phyloP scores from a whole-genome alignment of 768 basidiomycete genomes.

The Termitomyces sp. region DNA sequence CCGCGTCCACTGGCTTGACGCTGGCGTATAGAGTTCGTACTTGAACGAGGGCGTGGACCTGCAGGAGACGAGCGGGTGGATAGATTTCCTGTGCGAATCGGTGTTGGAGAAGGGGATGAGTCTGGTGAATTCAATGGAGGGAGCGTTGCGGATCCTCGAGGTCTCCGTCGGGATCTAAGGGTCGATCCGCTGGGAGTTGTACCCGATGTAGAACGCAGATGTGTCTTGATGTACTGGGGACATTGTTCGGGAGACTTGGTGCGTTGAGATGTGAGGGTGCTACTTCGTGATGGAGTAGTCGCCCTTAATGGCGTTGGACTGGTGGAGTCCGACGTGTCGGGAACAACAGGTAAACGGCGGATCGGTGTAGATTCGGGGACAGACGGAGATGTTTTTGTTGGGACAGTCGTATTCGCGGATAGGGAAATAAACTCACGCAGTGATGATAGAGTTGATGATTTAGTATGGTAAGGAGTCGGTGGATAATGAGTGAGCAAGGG shows the following conservation, averaged over 20 bases:
- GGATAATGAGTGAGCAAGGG: conserved; percentile 10
- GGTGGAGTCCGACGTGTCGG: not conserved
- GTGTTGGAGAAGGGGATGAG: conserved; percentile 3
- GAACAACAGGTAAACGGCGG: conserved; percentile 15
- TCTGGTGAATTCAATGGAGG: conserved; percentile 8
- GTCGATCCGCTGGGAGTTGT: not conserved
- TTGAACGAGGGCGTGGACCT: conserved; percentile 17
- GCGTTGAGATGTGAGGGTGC: not conserved
- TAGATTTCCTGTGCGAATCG: conserved; percentile 6
- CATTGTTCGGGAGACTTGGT: not conserved
- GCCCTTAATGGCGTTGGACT: not conserved
- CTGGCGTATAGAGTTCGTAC: not conserved
- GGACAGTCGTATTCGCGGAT: not conserved
- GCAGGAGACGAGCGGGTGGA: conserved; percentile 11
- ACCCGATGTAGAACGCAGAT: not conserved
- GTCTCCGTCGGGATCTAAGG: not conserved
- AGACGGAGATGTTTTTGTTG: not conserved
- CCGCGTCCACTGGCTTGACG: conserved; percentile 1
- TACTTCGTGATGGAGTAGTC: not conserved
- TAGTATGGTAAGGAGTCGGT: conserved; percentile 6
- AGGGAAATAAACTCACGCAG: not conserved
- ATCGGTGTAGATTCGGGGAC: conserved; percentile 5
- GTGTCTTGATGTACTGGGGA: not conserved
- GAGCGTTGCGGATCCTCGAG: not conserved
- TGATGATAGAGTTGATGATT: conserved; percentile 7